phyloP scores from a whole-genome alignment of 108 stramenopile species.

The Stephanodiscus minutulus region DNA sequence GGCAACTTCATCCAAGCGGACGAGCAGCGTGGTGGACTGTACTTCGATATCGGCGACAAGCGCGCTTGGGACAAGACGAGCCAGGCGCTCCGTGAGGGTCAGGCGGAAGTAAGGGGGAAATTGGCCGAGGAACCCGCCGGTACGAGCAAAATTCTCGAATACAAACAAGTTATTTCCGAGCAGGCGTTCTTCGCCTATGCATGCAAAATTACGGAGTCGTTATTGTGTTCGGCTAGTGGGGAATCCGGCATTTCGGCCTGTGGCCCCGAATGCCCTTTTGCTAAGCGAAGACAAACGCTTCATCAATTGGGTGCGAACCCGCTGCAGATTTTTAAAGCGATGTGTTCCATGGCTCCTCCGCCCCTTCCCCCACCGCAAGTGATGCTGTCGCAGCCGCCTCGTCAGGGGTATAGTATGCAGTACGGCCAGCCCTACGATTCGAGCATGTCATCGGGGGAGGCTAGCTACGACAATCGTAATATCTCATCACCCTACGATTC shows the following conservation, averaged over 20 bases:
- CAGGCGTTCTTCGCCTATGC: constrained; percentile 37
- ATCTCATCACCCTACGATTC: background rate
- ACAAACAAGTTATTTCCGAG: constrained; percentile 41
- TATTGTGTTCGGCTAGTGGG: constrained; percentile 20
- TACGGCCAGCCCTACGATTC: background rate
- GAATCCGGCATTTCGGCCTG: constrained; percentile 17
- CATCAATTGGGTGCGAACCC: constrained; percentile 22
- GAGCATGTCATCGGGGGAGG: background rate
- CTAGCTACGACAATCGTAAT: background rate
- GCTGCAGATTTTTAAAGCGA: constrained; percentile 16
- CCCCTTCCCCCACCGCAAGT: background rate
- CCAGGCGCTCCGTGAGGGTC: constrained; percentile 88
- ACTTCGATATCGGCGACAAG: constrained; percentile 89
- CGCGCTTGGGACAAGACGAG: constrained; percentile 84
- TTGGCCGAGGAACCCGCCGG: constrained; percentile 58
- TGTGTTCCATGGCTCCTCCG: constrained; percentile 8
- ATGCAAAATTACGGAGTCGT: constrained; percentile 30
- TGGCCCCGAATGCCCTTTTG: constrained; percentile 37
- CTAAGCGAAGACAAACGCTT: constrained; percentile 33
- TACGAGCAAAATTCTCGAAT: constrained; percentile 22
- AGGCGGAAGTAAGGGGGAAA: constrained; percentile 66
- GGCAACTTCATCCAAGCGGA: constrained; percentile 63
- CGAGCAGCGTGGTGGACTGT: constrained; percentile 55
- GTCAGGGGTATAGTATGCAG: background rate
- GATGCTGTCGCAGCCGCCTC: background rate